Conservation (phyloP, 192 early-diverging fungal genomes). For the Umbelopsis vinacea region DNA sequence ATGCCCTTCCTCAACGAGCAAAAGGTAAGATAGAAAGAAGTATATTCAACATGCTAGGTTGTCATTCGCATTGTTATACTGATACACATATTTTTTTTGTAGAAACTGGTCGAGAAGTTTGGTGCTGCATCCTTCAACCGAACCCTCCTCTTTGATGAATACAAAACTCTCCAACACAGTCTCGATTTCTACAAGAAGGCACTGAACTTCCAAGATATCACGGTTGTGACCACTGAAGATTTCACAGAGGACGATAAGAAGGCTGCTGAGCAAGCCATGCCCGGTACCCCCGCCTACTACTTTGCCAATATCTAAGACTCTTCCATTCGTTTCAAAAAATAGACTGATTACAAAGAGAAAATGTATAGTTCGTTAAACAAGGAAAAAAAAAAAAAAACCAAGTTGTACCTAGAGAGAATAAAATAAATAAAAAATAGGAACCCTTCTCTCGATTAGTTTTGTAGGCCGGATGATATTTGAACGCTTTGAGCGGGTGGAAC, state of each 20-base stretch:
- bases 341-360: too few species aligned
- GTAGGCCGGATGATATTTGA: too few species aligned
- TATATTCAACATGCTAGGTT: background rate
- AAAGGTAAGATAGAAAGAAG: slow-evolving; percentile 27
- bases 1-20: slow-evolving; percentile 93
- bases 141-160: slow-evolving; percentile 82
- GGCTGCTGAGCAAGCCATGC: slow-evolving; percentile 56
- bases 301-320: slow-evolving; percentile 52
- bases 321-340: too few species aligned
- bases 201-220: slow-evolving; percentile 61
- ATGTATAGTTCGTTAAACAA: too few species aligned
- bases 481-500: too few species aligned
- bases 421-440: background rate
- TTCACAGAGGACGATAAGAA: slow-evolving; percentile 54
- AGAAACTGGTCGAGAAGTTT: slow-evolving; percentile 74
- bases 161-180: slow-evolving; percentile 60
- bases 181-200: slow-evolving; percentile 60
- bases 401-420: background rate
- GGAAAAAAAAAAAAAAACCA: too few species aligned
- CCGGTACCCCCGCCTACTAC: slow-evolving; percentile 58
- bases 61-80: background rate
- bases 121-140: slow-evolving; percentile 82
- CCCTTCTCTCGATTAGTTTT: too few species aligned
- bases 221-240: slow-evolving; percentile 52
- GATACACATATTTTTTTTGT: slow-evolving; percentile 46